A percentile compares a stretch with the other conserved stretches of the same genome.
These are phyloP conservation scores for Tephrocybe rancida DNA, from an alignment of 768 basidiomycete species.

Conservation along the genomic window DNA sequence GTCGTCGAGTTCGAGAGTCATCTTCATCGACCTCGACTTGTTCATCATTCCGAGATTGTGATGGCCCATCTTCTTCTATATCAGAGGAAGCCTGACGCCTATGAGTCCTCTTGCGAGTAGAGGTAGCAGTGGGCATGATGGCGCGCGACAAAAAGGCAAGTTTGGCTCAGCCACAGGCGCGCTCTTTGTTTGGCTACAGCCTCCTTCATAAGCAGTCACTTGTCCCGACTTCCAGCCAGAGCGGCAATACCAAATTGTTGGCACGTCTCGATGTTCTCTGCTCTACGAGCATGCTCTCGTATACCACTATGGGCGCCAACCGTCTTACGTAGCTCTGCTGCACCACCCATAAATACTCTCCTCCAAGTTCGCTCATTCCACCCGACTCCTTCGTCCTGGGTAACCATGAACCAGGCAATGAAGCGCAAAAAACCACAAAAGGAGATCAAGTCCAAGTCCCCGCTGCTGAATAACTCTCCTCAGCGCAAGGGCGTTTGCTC, in stretches of 20 bases:
- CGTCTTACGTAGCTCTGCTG: slow-evolving; percentile 17
- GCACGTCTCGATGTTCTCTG: slow-evolving; percentile 37
- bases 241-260: neutral
- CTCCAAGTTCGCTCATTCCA: slow-evolving; percentile 58
- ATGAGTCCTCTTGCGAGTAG: slow-evolving; percentile 39
- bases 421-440: slow-evolving; percentile 67
- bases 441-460: slow-evolving; percentile 64
- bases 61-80: slow-evolving; percentile 55
- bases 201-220: slow-evolving; percentile 2
- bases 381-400: slow-evolving; percentile 53
- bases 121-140: slow-evolving; percentile 40
- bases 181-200: slow-evolving; percentile 29
- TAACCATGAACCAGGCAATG: slow-evolving; percentile 89
- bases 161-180: slow-evolving; percentile 31
- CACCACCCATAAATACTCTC: slow-evolving; percentile 9
- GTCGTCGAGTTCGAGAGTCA: slow-evolving; percentile 29
- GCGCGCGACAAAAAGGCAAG: slow-evolving; percentile 13
- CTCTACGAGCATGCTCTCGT: slow-evolving; percentile 35
- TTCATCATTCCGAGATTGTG: slow-evolving; percentile 29
- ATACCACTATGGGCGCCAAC: slow-evolving; percentile 29
- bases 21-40: slow-evolving; percentile 52
- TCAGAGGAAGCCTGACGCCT: slow-evolving; percentile 57
- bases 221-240: neutral
- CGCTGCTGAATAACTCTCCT: slow-evolving; percentile 76
- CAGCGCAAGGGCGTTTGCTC: slow-evolving; percentile 94